phyloP scores from a whole-genome alignment of 2,329 filamentous ascomycete genomes.

The Penicillium corylophilum region DNA sequence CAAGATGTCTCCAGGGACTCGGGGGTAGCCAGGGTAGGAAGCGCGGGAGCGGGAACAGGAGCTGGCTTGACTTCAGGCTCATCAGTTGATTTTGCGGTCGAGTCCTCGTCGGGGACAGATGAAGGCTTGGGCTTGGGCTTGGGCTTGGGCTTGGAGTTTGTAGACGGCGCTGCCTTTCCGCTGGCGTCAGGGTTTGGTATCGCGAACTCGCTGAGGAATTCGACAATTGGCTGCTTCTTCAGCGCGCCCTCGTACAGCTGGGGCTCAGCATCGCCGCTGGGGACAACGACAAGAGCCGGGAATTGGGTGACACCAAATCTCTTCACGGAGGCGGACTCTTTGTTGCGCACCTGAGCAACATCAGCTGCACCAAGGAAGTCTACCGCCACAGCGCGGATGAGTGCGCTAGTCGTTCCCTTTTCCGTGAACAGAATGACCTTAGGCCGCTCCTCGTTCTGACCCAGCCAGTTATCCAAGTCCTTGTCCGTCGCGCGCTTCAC shows the following conservation, averaged over 20 bases:
- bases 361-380: conserved; percentile 81
- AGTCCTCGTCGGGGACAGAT: conserved; percentile 48
- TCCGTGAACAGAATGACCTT: conserved; percentile 93
- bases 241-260: conserved; percentile 78
- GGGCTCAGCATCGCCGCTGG: conserved; percentile 65
- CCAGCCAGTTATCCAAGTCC: conserved; percentile 72
- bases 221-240: conserved; percentile 77
- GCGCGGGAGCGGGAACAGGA: conserved; percentile 55
- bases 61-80: conserved; percentile 46
- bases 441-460: conserved; percentile 63
- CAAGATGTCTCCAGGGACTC: conserved; percentile 69
- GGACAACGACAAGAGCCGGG: conserved; percentile 77
- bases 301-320: conserved; percentile 75
- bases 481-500: conserved; percentile 80
- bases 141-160: conserved; percentile 25
- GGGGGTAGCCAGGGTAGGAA: conserved; percentile 62
- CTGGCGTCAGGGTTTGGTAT: conserved; percentile 76
- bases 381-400: conserved; percentile 81
- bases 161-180: conserved; percentile 41
- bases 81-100: conserved; percentile 8
- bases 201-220: conserved; percentile 78
- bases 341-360: conserved; percentile 80
- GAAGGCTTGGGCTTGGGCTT: conserved; percentile 47
- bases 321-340: conserved; percentile 69
- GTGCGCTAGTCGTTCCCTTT: conserved; percentile 81